Evolutionary conservation across 805 yeast genomes (phyloP).

Genomic region (Kuraishia hungarica): DNA sequence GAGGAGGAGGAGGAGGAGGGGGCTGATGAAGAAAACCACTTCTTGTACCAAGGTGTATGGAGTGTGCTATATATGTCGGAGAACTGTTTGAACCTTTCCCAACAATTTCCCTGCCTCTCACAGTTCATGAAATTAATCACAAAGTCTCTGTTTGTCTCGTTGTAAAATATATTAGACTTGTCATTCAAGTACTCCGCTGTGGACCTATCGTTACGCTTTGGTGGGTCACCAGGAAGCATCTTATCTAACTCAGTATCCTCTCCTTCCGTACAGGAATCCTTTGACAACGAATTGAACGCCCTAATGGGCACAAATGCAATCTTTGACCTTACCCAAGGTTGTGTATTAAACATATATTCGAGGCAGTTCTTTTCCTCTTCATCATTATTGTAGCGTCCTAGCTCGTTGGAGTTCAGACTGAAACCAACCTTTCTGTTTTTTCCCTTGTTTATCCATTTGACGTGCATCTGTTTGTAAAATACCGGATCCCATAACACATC

Average conservation of each 20-base stretch:
- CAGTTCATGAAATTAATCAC: conserved; percentile 31
- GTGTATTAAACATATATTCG: conserved; percentile 27
- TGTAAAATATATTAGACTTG: conserved; percentile 23
- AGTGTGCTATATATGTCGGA: conserved; percentile 20
- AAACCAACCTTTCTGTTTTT: conserved; percentile 17
- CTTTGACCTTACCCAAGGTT: conserved; percentile 30
- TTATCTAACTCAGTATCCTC: conserved; percentile 16
- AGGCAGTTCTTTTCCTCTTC: conserved; percentile 30
- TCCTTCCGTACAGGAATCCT: conserved; percentile 26
- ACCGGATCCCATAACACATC: conserved; percentile 34
- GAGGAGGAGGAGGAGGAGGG: not conserved
- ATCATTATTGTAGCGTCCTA: conserved; percentile 23
- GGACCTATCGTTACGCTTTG: conserved; percentile 6
- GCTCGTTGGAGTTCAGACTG: conserved; percentile 17
- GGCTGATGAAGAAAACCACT: not conserved
- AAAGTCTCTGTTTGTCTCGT: conserved; percentile 27
- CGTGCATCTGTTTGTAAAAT: conserved; percentile 25
- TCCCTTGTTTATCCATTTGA: conserved; percentile 20
- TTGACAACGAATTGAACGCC: conserved; percentile 26
- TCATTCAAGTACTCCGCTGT: conserved; percentile 11
- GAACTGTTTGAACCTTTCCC: conserved; percentile 30
- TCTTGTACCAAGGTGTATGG: conserved; percentile 22
- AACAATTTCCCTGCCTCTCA: conserved; percentile 26
- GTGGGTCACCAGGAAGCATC: conserved; percentile 9
- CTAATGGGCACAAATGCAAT: conserved; percentile 30